Percentiles rank a stretch among this genome's conserved stretches.
Evolutionary conservation across 176 grass and related monocot genomes (phyloP).

Genomic region (Ensete glaucum): DNA sequence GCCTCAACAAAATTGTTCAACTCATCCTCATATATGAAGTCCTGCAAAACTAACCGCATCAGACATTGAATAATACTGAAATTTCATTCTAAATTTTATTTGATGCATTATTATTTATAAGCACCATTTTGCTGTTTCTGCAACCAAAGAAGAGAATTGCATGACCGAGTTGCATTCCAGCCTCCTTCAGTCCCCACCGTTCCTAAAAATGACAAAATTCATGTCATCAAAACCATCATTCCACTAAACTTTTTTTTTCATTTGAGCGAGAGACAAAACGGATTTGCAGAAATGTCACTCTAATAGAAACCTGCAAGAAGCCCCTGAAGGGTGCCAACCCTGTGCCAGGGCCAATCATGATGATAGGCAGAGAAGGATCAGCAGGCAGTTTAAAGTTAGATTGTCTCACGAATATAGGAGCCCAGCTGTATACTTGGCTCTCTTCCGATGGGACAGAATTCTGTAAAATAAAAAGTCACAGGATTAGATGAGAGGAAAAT

Average conservation of each 20-base stretch:
- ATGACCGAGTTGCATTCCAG: slow-evolving; percentile 55
- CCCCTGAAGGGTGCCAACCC: slow-evolving; percentile 89
- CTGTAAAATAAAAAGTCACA: slow-evolving; percentile 29
- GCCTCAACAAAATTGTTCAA: slow-evolving; percentile 66
- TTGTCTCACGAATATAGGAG: slow-evolving; percentile 77
- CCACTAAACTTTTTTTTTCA: not conserved
- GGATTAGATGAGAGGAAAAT: slow-evolving; percentile 13
- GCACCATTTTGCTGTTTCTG: slow-evolving; percentile 84
- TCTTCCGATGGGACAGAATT: slow-evolving; percentile 53
- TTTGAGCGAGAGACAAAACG: not conserved
- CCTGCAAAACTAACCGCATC: slow-evolving; percentile 32
- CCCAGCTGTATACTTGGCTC: slow-evolving; percentile 55
- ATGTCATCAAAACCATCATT: not conserved
- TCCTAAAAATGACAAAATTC: slow-evolving; percentile 40
- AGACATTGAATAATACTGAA: slow-evolving; percentile 24
- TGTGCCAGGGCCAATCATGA: slow-evolving; percentile 88
- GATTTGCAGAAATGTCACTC: not conserved
- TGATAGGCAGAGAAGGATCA: slow-evolving; percentile 55
- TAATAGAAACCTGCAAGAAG: slow-evolving; percentile 62
- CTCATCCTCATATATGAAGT: slow-evolving; percentile 92
- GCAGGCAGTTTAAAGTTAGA: slow-evolving; percentile 85
- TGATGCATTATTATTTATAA: not conserved
- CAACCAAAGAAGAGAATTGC: slow-evolving; percentile 86
- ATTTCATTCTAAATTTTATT: slow-evolving; percentile 2
- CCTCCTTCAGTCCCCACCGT: slow-evolving; percentile 55